Conservation (phyloP, 768 basidiomycete species). For the Imleria badia region DNA sequence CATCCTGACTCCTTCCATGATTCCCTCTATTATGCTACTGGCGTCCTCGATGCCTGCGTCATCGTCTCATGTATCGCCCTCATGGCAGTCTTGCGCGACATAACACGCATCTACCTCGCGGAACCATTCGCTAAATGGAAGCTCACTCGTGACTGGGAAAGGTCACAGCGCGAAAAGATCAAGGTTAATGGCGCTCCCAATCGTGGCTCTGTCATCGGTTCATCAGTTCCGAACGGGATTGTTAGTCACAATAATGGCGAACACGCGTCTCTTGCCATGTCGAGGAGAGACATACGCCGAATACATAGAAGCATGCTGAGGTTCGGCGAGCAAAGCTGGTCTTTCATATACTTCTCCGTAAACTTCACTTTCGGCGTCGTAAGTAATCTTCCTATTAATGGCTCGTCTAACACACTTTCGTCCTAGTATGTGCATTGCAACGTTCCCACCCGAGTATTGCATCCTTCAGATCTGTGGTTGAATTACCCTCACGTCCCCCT, state of each 20-base stretch:
- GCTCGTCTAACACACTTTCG: slow-evolving; percentile 8
- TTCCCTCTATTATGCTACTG: slow-evolving; percentile 69
- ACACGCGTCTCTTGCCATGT: slow-evolving; percentile 17
- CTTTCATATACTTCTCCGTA: slow-evolving; percentile 71
- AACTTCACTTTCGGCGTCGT: slow-evolving; percentile 84
- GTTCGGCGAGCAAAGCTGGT: too few relatives aligned
- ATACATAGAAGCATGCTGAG: slow-evolving; percentile 73
- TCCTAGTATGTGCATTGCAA: too few relatives aligned
- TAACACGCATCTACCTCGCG: too few relatives aligned
- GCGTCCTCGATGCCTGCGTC: slow-evolving; percentile 76
- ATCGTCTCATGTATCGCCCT: slow-evolving; percentile 76
- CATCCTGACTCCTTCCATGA: slow-evolving; percentile 70
- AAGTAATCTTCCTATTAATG: slow-evolving; percentile 40
- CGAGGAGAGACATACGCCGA: slow-evolving; percentile 53
- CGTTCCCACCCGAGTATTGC: too few relatives aligned
- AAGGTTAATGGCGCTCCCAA: slow-evolving; percentile 30
- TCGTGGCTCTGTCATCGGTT: slow-evolving; percentile 22
- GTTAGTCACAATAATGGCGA: slow-evolving; percentile 26
- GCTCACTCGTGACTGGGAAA: too few relatives aligned
- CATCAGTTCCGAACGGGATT: slow-evolving; percentile 31
- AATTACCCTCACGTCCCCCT: too few relatives aligned
- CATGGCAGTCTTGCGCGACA: slow-evolving; percentile 87
- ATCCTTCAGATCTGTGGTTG: too few relatives aligned
- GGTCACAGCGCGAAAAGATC: too few relatives aligned
- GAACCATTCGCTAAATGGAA: too few relatives aligned